A percentile compares a stretch with the other conserved stretches of the same genome.
Conservation (phyloP, 257 asterid species). For the Ballota nigra region DNA sequence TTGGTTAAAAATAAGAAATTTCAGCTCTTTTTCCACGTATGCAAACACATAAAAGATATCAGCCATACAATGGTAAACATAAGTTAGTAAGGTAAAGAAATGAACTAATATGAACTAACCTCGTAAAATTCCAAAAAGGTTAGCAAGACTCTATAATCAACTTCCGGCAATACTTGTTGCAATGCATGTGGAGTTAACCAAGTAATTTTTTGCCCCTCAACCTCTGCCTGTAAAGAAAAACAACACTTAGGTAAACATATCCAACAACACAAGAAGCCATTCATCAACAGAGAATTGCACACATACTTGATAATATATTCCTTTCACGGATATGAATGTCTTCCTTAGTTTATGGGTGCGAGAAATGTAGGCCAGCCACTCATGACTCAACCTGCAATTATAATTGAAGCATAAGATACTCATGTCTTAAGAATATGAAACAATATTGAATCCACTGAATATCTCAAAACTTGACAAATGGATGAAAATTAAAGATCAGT, state of each 20-base stretch:
- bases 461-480: background rate
- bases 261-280: slow-evolving; percentile 12
- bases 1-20: background rate
- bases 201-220: slow-evolving; percentile 90
- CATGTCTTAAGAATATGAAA: background rate
- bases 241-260: background rate
- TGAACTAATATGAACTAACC: slow-evolving; percentile 37
- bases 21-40: background rate
- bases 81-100: background rate
- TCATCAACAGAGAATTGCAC: slow-evolving; percentile 2
- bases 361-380: slow-evolving; percentile 94
- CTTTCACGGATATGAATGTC: slow-evolving; percentile 92
- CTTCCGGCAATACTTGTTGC: slow-evolving; percentile 97
- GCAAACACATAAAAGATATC: background rate
- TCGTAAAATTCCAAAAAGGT: slow-evolving; percentile 92
- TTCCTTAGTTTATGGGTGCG: slow-evolving; percentile 90
- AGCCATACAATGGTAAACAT: background rate
- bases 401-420: background rate
- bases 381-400: slow-evolving; percentile 83
- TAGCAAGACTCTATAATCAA: slow-evolving; percentile 82
- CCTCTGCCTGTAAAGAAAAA: slow-evolving; percentile 63
- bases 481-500: background rate
- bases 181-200: slow-evolving; percentile 98
- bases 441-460: background rate
- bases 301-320: slow-evolving; percentile 89